Percentiles rank a stretch among this genome's conserved stretches.
These are phyloP conservation scores for Macrocybe gigantea DNA, from an alignment of 768 basidiomycete species.

Conservation along the genomic window DNA sequence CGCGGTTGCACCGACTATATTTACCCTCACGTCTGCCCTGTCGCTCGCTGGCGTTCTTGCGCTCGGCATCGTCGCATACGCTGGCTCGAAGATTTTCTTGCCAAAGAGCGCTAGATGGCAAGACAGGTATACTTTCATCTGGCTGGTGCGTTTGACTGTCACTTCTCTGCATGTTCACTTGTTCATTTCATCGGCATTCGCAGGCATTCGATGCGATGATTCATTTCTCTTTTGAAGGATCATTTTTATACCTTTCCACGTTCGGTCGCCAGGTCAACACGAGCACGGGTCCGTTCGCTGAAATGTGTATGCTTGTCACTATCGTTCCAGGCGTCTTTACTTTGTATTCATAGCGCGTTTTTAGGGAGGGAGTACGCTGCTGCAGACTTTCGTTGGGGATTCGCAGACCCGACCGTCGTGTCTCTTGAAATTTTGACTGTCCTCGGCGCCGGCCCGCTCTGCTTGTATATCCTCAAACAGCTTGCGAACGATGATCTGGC, in stretches of 20 bases:
- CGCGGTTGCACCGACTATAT: conserved; percentile 20
- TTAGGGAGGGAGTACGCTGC: conserved; percentile 77
- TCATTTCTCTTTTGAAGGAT: conserved; percentile 75
- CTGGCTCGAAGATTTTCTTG: conserved; percentile 49
- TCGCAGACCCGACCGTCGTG: conserved; percentile 72
- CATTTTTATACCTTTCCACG: conserved; percentile 72
- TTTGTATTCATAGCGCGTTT: not conserved
- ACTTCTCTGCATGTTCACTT: not conserved
- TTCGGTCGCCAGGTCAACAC: conserved; percentile 72
- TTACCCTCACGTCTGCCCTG: conserved; percentile 57
- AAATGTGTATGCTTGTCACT: conserved; percentile 55
- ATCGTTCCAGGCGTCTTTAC: not conserved
- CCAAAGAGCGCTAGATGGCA: conserved; percentile 60
- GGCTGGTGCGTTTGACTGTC: conserved; percentile 49
- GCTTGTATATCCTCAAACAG: conserved; percentile 65
- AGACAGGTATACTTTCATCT: conserved; percentile 69
- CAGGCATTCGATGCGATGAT: conserved; percentile 79
- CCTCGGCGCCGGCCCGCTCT: conserved; percentile 68
- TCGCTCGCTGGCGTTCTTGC: conserved; percentile 56
- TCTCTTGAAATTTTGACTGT: conserved; percentile 83
- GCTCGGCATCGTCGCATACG: conserved; percentile 44
- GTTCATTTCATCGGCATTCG: not conserved
- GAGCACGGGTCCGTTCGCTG: conserved; percentile 62
- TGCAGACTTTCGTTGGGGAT: conserved; percentile 81
- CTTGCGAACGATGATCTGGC: conserved; percentile 60